phyloP scores from a whole-genome alignment of 176 grass and related monocot species.

The Eragrostis nindensis region DNA sequence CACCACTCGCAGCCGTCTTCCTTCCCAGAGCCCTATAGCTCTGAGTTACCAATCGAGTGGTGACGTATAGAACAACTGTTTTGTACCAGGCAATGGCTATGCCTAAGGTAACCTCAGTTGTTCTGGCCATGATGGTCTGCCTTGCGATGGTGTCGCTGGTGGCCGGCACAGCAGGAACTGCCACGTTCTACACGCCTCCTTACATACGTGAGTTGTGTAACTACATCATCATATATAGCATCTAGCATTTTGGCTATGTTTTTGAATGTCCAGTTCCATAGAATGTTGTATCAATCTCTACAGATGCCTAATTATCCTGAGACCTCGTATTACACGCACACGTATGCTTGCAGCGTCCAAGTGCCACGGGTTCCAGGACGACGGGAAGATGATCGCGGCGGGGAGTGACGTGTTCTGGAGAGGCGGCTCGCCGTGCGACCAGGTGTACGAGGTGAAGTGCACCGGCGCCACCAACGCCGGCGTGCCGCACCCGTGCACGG shows the following conservation, averaged over 20 bases:
- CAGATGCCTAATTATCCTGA: too few relatives aligned
- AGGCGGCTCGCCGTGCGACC: constrained; percentile 51
- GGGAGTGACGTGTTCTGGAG: constrained; percentile 44
- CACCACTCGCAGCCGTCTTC: not conserved
- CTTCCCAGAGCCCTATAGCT: not conserved
- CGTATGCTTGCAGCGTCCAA: constrained; percentile 47
- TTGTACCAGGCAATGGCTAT: constrained; percentile 6
- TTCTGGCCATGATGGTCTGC: constrained; percentile 7
- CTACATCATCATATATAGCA: not conserved
- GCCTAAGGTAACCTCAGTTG: not conserved
- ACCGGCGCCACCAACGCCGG: constrained; percentile 44
- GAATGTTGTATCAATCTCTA: too few relatives aligned
- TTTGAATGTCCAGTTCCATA: too few relatives aligned
- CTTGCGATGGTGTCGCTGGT: constrained; percentile 36
- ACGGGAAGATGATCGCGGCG: constrained; percentile 61
- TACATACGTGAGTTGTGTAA: constrained; percentile 40
- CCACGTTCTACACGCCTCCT: constrained; percentile 54
- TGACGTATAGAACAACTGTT: not conserved
- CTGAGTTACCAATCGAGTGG: not conserved
- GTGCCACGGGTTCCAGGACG: constrained; percentile 42
- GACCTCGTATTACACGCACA: constrained; percentile 15
- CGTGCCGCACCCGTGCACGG: constrained; percentile 51
- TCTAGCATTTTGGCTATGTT: too few relatives aligned
- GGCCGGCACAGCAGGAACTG: constrained; percentile 44
- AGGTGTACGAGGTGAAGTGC: constrained; percentile 42